Base-by-base conservation (phyloP, 495 filamentous ascomycete genomes). In the Hypoxylon crocopeplum region DNA sequence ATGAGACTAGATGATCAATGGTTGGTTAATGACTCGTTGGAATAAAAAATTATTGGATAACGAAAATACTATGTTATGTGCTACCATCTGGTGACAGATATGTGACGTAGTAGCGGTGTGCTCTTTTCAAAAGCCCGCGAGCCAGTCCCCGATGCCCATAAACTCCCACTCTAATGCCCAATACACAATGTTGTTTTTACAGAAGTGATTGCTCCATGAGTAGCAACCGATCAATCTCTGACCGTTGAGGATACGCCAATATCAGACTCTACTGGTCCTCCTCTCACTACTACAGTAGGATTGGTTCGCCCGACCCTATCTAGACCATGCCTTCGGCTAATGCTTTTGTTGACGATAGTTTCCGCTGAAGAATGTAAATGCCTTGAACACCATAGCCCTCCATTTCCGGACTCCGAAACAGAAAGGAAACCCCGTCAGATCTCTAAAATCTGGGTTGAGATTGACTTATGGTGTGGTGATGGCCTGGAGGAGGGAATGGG, bases 401-500 rank as follows among this genome's bases (percentile, higher is more conserved):
- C 56, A 7, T 36, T 42, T 33, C 47, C 47, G 46, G 56, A 66
- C 56, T 51, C 50, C 48, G 17, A 22, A 46, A 39, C 38, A 25
- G 42, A 48, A 64, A 48, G 48, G 21, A 33, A 38, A 44, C 38
- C 25, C 39, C 45, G 19, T 25, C 33, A 24, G 39, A 34, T 19
- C 40, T 36, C 51, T 56, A 56, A 36, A 45, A 45, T 34, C 55
- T 52, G 16, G 29, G 16, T 44, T 45, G 62, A 27, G 66, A 46
- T 12, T 65, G 66, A 38, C 59, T 62, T 58, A 62, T 64, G 21
- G 59, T 69, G 30, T 56, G 54, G 19, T 54, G 64, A 19, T 66
- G 58, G 19, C 59, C 57, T 1, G 53, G 69, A 1, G 76, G 71
- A 16, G 75, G 75, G 49, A 76, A 75, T 30, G 57, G 45, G 19